Conservation (phyloP, 192 early-diverging fungal species). For the Backusella psychrophila region DNA sequence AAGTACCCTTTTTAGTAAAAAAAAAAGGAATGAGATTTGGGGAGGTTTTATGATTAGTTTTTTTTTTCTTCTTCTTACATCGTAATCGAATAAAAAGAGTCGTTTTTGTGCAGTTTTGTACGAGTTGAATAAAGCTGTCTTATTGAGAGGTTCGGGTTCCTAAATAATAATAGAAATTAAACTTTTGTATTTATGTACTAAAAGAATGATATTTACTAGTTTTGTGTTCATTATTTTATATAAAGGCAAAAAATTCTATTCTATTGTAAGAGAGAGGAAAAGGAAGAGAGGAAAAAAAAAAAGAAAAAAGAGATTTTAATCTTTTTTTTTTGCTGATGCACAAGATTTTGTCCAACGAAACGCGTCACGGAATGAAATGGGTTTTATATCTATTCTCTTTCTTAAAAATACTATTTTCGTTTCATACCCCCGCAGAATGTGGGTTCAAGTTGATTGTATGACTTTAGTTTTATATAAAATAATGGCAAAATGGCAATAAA, state of each 20-base stretch:
- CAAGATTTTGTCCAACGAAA: neutral
- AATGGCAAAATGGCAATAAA: neutral
- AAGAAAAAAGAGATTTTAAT: neutral
- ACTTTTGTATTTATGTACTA: neutral
- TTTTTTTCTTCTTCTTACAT: constrained; percentile 57
- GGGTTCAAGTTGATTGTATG: neutral
- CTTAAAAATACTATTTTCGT: neutral
- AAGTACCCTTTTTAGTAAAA: constrained; percentile 68
- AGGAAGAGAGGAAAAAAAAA: neutral
- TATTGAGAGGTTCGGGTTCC: constrained; percentile 38
- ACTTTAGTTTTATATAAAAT: neutral
- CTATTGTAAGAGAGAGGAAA: neutral
- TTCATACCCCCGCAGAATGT: neutral
- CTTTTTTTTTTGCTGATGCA: neutral
- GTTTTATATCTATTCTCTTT: neutral
- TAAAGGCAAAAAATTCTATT: neutral
- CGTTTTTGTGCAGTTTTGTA: constrained; percentile 66
- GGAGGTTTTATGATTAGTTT: neutral
- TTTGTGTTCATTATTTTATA: neutral
- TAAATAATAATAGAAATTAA: neutral
- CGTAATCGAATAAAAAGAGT: constrained; percentile 93
- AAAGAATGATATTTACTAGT: neutral
- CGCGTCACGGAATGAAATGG: neutral
- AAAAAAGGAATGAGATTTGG: neutral
- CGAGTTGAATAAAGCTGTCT: constrained; percentile 28